Evolutionary conservation across 148 eudicot species (phyloP).

Genomic region (Fagopyrum esculentum): DNA sequence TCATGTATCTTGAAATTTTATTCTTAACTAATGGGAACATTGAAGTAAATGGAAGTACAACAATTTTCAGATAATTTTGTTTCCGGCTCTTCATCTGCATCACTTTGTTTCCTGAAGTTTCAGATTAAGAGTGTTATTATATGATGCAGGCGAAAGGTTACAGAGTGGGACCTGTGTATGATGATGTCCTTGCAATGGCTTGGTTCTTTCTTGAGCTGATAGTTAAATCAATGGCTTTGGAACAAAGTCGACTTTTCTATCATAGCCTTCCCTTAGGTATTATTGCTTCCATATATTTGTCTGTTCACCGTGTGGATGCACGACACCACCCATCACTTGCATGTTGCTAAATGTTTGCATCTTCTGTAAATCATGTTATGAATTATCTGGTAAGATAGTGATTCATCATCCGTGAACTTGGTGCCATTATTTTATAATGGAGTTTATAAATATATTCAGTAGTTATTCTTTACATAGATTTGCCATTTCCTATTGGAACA

Average conservation of each 20-base stretch:
- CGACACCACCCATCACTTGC: background rate
- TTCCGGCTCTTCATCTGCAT: background rate
- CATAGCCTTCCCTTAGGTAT: constrained; percentile 88
- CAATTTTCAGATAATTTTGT: background rate
- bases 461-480: background rate
- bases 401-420: background rate
- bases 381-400: background rate
- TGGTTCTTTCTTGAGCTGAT: constrained; percentile 98
- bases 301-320: background rate
- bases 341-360: background rate
- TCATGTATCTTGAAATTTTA: background rate
- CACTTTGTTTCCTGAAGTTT: background rate
- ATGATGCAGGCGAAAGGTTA: constrained; percentile 90
- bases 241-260: constrained; percentile 79
- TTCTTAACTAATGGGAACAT: background rate
- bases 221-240: constrained; percentile 98
- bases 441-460: background rate
- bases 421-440: background rate
- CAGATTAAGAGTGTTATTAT: background rate
- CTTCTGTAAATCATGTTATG: background rate
- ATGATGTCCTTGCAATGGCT: constrained; percentile 98
- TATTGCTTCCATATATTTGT: constrained; percentile 7
- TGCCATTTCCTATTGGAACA: background rate
- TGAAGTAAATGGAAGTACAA: background rate
- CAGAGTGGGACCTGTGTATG: constrained; percentile 96